Conservation (phyloP, 192 early-diverging fungal genomes). For the Linderina pennispora region DNA sequence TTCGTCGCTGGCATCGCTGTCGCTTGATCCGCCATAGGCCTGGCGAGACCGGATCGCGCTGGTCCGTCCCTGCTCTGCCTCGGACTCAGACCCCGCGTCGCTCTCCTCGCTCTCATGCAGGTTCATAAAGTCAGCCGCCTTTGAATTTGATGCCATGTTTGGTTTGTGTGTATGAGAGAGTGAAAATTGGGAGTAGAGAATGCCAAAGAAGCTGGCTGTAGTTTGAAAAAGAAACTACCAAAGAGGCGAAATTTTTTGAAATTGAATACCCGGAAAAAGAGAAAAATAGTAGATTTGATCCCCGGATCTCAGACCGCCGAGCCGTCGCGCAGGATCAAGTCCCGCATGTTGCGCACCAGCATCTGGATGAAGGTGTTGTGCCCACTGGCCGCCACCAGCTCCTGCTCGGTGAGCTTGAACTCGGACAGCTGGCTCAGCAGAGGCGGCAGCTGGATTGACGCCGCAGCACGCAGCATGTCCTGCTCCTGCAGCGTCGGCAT, state of each 20-base stretch:
- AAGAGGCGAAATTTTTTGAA: background rate
- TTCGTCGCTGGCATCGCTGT: conserved; percentile 10
- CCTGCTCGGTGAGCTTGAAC: conserved; percentile 28
- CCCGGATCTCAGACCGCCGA: too few species aligned
- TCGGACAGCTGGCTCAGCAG: conserved; percentile 25
- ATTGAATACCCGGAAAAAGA: background rate
- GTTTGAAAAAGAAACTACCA: background rate
- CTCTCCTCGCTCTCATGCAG: background rate
- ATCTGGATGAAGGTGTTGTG: conserved; percentile 45
- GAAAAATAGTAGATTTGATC: too few species aligned
- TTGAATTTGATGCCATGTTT: background rate
- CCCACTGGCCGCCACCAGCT: conserved; percentile 16
- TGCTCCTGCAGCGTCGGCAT: conserved; percentile 25
- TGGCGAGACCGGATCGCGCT: conserved; percentile 1
- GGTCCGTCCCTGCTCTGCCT: conserved; percentile 7
- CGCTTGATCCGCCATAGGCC: background rate
- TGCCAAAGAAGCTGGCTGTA: too few species aligned
- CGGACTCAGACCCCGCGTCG: background rate
- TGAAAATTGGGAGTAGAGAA: too few species aligned
- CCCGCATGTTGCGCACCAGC: conserved; percentile 38
- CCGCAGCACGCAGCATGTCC: conserved; percentile 28
- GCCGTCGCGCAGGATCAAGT: conserved; percentile 35
- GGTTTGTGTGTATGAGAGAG: background rate
- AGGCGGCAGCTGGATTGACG: conserved; percentile 34
- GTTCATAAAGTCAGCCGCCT: background rate